Conservation (phyloP, 1,284 basidiomycete species). For the Thelephora terrestris region DNA sequence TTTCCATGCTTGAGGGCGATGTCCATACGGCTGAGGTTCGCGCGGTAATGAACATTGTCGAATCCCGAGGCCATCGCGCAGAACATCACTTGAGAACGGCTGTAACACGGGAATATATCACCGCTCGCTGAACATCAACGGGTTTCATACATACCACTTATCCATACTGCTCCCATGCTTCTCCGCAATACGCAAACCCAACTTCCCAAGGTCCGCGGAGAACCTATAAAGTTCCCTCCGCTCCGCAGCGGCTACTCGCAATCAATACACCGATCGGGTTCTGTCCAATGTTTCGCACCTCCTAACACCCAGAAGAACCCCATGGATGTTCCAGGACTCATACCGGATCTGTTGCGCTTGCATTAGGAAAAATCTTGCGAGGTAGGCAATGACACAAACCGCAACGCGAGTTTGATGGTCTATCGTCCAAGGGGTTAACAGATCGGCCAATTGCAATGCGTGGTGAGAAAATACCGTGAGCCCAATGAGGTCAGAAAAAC, state of each 20-base stretch:
- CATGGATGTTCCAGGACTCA: constrained; percentile 53
- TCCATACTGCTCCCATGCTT: constrained; percentile 50
- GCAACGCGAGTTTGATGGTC: constrained; percentile 55
- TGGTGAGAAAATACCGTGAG: constrained; percentile 38
- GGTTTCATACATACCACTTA: constrained; percentile 39
- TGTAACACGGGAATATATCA: constrained; percentile 17
- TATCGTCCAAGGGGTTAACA: constrained; percentile 15
- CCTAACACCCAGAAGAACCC: constrained; percentile 65
- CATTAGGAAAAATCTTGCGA: constrained; percentile 1
- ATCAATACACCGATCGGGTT: constrained; percentile 6
- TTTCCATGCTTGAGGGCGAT: constrained; percentile 54
- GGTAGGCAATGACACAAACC: constrained; percentile 25
- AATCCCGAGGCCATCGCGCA: constrained; percentile 56
- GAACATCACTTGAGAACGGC: constrained; percentile 51
- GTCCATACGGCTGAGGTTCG: constrained; percentile 50
- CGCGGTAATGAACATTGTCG: constrained; percentile 51
- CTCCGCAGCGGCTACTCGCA: constrained; percentile 41
- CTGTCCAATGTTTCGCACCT: constrained; percentile 25
- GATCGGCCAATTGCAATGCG: not conserved
- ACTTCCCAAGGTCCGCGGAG: constrained; percentile 53
- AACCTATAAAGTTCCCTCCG: constrained; percentile 51
- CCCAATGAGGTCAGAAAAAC: constrained; percentile 52
- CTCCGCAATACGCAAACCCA: constrained; percentile 55
- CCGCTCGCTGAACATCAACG: not conserved
- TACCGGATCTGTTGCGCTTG: constrained; percentile 37